Conservation (phyloP, 495 filamentous ascomycete genomes). For the Aspergillus baeticus region DNA sequence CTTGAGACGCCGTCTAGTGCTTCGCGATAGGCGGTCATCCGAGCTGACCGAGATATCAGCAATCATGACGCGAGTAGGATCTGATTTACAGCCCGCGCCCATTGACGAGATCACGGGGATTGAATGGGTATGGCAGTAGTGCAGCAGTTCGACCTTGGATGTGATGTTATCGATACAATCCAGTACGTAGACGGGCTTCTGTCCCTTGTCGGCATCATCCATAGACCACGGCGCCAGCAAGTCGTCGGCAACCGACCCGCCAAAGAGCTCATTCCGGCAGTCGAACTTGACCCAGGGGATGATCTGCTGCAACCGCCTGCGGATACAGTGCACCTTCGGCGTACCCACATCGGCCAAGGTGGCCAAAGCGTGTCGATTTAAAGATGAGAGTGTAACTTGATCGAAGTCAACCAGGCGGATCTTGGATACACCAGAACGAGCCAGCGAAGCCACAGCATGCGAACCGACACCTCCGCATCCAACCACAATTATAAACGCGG, state of each 20-base stretch:
- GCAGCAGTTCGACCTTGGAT: conserved; percentile 87
- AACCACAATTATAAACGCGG: conserved; percentile 82
- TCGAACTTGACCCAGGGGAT: conserved; percentile 92
- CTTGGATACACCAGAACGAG: conserved; percentile 82
- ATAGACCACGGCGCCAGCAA: conserved; percentile 62
- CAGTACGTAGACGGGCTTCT: conserved; percentile 79
- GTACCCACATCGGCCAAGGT: conserved; percentile 92
- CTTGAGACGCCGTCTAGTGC: conserved; percentile 76
- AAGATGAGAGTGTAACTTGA: conserved; percentile 88
- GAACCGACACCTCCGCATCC: conserved; percentile 95
- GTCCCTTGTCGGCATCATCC: conserved; percentile 50
- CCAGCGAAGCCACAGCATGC: conserved; percentile 81
- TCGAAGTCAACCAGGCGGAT: conserved; percentile 96
- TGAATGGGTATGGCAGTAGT: conserved; percentile 75
- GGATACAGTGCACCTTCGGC: conserved; percentile 86
- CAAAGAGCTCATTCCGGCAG: conserved; percentile 81
- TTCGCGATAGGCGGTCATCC: conserved; percentile 86
- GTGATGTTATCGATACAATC: conserved; percentile 99
- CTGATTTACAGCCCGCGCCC: conserved; percentile 96
- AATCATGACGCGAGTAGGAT: conserved; percentile 87
- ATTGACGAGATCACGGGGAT: conserved; percentile 89
- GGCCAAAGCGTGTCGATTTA: conserved; percentile 94
- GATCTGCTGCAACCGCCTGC: conserved; percentile 75
- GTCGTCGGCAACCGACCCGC: conserved; percentile 56
- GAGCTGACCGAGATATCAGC: conserved; percentile 88